These are phyloP conservation scores for Clarireedia homoeocarpa DNA, from an alignment of 2,329 filamentous ascomycete species.

Conservation along the genomic window DNA sequence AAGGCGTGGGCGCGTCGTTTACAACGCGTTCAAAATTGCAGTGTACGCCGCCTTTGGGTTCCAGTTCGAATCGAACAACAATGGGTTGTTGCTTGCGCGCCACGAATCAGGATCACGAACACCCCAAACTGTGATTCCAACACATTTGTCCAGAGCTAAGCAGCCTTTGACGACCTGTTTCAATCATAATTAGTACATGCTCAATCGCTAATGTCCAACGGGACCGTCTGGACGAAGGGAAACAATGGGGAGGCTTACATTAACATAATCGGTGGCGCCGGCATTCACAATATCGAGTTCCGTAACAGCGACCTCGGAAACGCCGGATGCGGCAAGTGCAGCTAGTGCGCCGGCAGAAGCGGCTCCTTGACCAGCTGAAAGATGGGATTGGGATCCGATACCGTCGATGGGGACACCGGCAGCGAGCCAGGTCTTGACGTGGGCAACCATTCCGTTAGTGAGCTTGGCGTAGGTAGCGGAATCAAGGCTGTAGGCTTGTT, in stretches of 20 bases:
- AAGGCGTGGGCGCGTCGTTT: constrained; percentile 18
- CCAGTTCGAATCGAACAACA: constrained; percentile 46
- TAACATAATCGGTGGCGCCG: constrained; percentile 11
- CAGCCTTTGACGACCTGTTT: constrained; percentile 23
- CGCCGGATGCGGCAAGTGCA: constrained; percentile 38
- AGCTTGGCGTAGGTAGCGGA: constrained; percentile 52
- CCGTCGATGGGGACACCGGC: constrained; percentile 58
- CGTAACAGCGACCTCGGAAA: constrained; percentile 50
- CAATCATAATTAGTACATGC: not conserved
- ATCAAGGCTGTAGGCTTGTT: constrained; percentile 49
- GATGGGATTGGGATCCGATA: constrained; percentile 34
- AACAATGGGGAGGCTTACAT: constrained; percentile 7
- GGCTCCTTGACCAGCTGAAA: constrained; percentile 10
- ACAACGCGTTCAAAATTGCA: constrained; percentile 24
- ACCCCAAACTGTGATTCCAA: constrained; percentile 29
- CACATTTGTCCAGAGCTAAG: constrained; percentile 23
- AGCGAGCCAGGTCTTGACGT: constrained; percentile 57
- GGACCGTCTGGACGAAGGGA: not conserved
- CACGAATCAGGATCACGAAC: constrained; percentile 39
- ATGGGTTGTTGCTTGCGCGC: constrained; percentile 40
- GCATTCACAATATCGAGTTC: constrained; percentile 48
- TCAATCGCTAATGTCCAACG: not conserved
- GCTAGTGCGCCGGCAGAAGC: constrained; percentile 11
- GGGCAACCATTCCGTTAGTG: constrained; percentile 42
- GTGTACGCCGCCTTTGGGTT: constrained; percentile 45